These are phyloP conservation scores for Trametes pubescens DNA, from an alignment of 1,284 basidiomycete species.

Conservation along the genomic window DNA sequence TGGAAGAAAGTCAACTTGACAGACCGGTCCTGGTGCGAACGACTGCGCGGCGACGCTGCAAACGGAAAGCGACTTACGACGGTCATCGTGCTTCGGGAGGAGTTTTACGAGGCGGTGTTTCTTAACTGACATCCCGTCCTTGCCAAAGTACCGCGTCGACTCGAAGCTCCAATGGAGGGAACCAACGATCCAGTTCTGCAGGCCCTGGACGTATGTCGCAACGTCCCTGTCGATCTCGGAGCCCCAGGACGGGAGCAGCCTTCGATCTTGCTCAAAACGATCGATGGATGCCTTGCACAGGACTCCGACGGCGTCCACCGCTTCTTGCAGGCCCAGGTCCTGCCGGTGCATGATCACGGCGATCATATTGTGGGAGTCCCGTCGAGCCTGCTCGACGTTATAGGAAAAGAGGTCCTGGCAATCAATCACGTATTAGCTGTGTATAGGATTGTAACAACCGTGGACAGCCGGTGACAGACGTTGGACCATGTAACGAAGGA, in stretches of 20 bases:
- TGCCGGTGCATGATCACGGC: slow-evolving; percentile 39
- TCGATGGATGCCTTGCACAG: slow-evolving; percentile 39
- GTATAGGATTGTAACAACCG: background rate
- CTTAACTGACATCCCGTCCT: slow-evolving; percentile 40
- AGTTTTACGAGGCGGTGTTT: slow-evolving; percentile 40
- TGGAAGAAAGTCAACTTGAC: slow-evolving; percentile 18
- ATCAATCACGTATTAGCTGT: background rate
- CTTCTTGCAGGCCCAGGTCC: slow-evolving; percentile 39
- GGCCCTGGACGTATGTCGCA: slow-evolving; percentile 39
- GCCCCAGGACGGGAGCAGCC: slow-evolving; percentile 42
- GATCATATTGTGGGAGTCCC: slow-evolving; percentile 44
- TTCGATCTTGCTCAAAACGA: slow-evolving; percentile 37
- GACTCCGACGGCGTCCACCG: slow-evolving; percentile 41
- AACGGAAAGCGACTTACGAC: slow-evolving; percentile 16
- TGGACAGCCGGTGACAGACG: slow-evolving; percentile 32
- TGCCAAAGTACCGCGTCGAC: slow-evolving; percentile 44
- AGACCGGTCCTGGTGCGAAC: slow-evolving; percentile 6
- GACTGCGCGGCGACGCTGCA: background rate
- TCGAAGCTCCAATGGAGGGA: slow-evolving; percentile 45
- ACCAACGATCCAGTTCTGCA: slow-evolving; percentile 46
- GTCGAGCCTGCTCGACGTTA: slow-evolving; percentile 44
- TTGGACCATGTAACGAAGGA: slow-evolving; percentile 45
- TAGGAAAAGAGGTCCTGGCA: slow-evolving; percentile 45
- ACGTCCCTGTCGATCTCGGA: slow-evolving; percentile 42
- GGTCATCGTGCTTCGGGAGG: slow-evolving; percentile 27